Evolutionary conservation across 371 early-diverging fungal species (phyloP), one percentile per base, ranked within the genome.

Genomic region (Mortierella sp.): DNA sequence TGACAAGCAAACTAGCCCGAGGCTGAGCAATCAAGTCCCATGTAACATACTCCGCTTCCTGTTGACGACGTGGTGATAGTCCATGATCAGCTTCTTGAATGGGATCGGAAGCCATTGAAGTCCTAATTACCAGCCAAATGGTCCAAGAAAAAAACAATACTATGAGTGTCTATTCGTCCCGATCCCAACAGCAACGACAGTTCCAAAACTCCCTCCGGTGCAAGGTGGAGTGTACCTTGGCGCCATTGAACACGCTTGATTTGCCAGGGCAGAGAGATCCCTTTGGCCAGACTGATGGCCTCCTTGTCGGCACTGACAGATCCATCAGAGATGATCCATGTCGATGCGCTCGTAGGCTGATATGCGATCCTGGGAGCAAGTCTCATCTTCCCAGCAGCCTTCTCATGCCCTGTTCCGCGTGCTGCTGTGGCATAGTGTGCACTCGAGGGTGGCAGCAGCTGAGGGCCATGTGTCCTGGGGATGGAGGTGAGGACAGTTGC

Each of bases 71-170:
- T 86, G 86, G 26, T 81, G 76, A 69, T 86, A 86, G 40, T 86
- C 86, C 86, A 86, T 81, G 71, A 86, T 73, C 44, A 86, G 51
- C 31, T 86, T 86, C 69, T 81, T 81, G 72, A 86, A 86, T 8
- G 86, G 82, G 6, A 79, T 81, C 28, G 86, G 86, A 13, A 86
- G 74, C 86, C 86, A 86, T 74, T 76, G 74, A 13, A 86, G 69
- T 43, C 82, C 82, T 86, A 64, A 21, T 28, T 21, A 26, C 31
- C 31, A 50, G 16, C 13, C 16, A 3, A 2, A 50, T 50, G 0
- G 3, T 14, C 16, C 11, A 50, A 50, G 34, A 16, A 19, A 28
- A 57, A 19, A 14, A 1, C 28, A 31, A 0, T 6, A 6, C 3
- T 16, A 61, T 5, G 13, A 61, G 31, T 57, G 26, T 28, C 9